phyloP scores from a whole-genome alignment of 306 rosid genomes.

The Dalbergia cultrata region DNA sequence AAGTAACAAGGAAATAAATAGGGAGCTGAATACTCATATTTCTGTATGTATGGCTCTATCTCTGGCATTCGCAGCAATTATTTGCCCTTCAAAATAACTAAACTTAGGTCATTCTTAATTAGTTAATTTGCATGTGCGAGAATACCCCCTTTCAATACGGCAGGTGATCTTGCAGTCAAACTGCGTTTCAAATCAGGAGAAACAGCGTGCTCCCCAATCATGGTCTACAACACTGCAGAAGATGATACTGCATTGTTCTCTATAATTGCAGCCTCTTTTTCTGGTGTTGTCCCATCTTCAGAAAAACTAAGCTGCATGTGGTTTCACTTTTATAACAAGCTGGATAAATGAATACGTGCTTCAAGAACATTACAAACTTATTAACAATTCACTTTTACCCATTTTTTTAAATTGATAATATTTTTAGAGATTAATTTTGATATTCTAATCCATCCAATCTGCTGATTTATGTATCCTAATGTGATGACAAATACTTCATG shows the following conservation, averaged over 20 bases:
- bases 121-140: background rate
- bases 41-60: background rate
- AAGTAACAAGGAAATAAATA: no score
- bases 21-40: no score
- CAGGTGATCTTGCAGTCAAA: slow-evolving; percentile 66
- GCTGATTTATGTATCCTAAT: no score
- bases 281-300: slow-evolving; percentile 58
- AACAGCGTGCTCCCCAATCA: slow-evolving; percentile 82
- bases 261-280: slow-evolving; percentile 50
- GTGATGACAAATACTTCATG: no score
- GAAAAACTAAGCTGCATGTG: slow-evolving; percentile 69
- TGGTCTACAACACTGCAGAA: slow-evolving; percentile 72
- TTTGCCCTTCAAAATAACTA: no score
- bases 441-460: no score
- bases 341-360: no score
- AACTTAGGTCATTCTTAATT: background rate
- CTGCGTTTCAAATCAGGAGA: slow-evolving; percentile 78
- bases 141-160: slow-evolving; percentile 34
- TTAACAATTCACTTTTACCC: no score
- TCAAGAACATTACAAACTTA: no score
- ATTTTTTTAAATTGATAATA: no score
- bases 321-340: no score
- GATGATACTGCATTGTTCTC: slow-evolving; percentile 66
- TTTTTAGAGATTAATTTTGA: no score
- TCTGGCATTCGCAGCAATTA: background rate